Conservation (phyloP, 495 filamentous ascomycete genomes). For the Amniculicola lignicola region DNA sequence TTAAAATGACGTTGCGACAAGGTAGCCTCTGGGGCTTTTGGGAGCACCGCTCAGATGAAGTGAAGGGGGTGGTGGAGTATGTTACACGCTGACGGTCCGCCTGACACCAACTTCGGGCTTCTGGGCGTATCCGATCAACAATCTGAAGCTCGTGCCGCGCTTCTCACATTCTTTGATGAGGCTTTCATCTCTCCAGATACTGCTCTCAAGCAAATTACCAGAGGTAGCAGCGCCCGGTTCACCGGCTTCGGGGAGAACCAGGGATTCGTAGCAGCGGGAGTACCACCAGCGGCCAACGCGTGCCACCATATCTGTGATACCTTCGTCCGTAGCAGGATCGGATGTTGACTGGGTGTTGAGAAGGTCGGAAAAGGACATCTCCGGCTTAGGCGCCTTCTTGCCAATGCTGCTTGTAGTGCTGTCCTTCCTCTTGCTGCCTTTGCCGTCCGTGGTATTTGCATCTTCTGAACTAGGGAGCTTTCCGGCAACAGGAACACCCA, state of each 20-base stretch:
- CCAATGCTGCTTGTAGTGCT: conserved; percentile 28
- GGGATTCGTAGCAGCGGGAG: conserved; percentile 78
- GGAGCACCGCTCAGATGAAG: conserved; percentile 28
- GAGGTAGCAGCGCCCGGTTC: conserved; percentile 19
- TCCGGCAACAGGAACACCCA: conserved; percentile 85
- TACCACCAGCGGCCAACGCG: conserved; percentile 97
- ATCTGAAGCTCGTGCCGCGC: conserved; percentile 78
- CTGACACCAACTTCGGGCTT: conserved; percentile 62
- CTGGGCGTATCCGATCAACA: conserved; percentile 88
- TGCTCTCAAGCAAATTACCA: conserved; percentile 38
- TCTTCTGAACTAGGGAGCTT: conserved; percentile 47
- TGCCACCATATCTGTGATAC: conserved; percentile 86
- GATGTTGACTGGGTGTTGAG: conserved; percentile 22
- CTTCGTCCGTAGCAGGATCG: conserved; percentile 57
- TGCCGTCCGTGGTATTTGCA: conserved; percentile 23
- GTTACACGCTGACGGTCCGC: conserved; percentile 55
- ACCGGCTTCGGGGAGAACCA: conserved; percentile 53
- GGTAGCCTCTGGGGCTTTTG: conserved; percentile 18
- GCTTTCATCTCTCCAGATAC: conserved; percentile 77
- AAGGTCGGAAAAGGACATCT: conserved; percentile 38
- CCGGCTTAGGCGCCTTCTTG: conserved; percentile 25
- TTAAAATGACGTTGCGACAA: neutral
- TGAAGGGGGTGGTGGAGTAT: neutral
- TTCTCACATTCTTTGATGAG: conserved; percentile 83
- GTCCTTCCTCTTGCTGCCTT: conserved; percentile 19